Evolutionary conservation across 257 asterid genomes (phyloP).

Genomic region (Parsonsia alboflavescens): DNA sequence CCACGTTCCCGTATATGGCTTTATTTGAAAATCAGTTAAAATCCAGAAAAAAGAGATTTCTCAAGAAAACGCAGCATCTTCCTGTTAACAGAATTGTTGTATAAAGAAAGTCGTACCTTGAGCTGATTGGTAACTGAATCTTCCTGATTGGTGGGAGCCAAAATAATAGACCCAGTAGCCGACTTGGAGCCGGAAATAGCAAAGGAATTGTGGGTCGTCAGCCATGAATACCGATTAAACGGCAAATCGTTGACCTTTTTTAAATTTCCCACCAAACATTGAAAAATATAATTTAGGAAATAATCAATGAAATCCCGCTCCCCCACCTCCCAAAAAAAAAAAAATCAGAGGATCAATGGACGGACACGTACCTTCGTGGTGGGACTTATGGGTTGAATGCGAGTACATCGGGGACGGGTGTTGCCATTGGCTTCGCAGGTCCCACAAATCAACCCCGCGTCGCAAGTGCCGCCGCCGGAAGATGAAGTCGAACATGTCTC

Average conservation of each 20-base stretch:
- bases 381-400: slow-evolving; percentile 60
- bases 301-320: neutral
- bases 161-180: slow-evolving; percentile 49
- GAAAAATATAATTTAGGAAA: neutral
- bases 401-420: slow-evolving; percentile 72
- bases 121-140: slow-evolving; percentile 65
- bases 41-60: neutral
- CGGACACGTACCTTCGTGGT: slow-evolving; percentile 37
- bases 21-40: neutral
- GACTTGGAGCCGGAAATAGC: slow-evolving; percentile 51
- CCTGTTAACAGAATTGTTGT: too few species aligned
- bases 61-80: neutral
- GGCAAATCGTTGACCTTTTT: slow-evolving; percentile 39
- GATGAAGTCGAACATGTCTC: slow-evolving; percentile 54
- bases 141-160: slow-evolving; percentile 71
- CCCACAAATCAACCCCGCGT: slow-evolving; percentile 55
- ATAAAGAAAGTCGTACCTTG: slow-evolving; percentile 21
- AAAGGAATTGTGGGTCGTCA: slow-evolving; percentile 78
- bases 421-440: slow-evolving; percentile 65
- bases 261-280: neutral
- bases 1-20: neutral
- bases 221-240: slow-evolving; percentile 68
- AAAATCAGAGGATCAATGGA: neutral
- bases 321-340: neutral
- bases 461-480: slow-evolving; percentile 39